A percentile compares a stretch with the other conserved stretches of the same genome.
phyloP scores from a whole-genome alignment of 805 yeast species.

The Myxozyma nipponensis region DNA sequence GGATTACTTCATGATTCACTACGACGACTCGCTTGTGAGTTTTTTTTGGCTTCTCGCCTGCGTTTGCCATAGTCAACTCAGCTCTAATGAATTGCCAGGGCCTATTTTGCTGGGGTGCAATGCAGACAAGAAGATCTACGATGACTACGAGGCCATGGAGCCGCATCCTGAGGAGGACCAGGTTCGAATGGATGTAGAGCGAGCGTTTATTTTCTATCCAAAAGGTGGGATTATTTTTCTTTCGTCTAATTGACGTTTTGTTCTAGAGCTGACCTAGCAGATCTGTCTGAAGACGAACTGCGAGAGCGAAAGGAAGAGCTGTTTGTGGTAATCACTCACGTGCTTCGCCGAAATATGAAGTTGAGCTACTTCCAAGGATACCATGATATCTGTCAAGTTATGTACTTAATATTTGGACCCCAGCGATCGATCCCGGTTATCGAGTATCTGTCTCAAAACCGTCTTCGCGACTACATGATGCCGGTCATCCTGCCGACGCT shows the following conservation, averaged over 20 bases:
- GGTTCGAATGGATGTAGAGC: slow-evolving; percentile 67
- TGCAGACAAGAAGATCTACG: slow-evolving; percentile 7
- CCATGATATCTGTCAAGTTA: slow-evolving; percentile 77
- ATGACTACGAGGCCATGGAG: slow-evolving; percentile 36
- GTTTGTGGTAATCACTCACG: slow-evolving; percentile 45
- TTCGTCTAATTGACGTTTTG: neutral
- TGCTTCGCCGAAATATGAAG: slow-evolving; percentile 58
- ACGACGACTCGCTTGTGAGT: slow-evolving; percentile 17
- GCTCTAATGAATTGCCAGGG: slow-evolving; percentile 6
- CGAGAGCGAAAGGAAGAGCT: slow-evolving; percentile 43
- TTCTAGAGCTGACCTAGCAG: neutral
- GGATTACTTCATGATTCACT: slow-evolving; percentile 17
- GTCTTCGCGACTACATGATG: slow-evolving; percentile 83
- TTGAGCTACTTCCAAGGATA: slow-evolving; percentile 86
- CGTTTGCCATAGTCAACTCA: no score
- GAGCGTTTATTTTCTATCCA: slow-evolving; percentile 57
- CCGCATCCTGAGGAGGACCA: slow-evolving; percentile 74
- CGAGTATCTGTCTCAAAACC: slow-evolving; percentile 54
- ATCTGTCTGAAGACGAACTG: slow-evolving; percentile 14
- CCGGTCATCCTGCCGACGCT: slow-evolving; percentile 62
- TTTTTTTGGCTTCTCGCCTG: no score
- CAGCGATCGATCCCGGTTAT: slow-evolving; percentile 41
- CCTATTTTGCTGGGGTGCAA: slow-evolving; percentile 25
- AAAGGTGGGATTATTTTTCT: slow-evolving; percentile 7
- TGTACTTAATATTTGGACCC: slow-evolving; percentile 50